Conservation (phyloP, 2,329 filamentous ascomycete species). For the Nectriaceae sp. region DNA sequence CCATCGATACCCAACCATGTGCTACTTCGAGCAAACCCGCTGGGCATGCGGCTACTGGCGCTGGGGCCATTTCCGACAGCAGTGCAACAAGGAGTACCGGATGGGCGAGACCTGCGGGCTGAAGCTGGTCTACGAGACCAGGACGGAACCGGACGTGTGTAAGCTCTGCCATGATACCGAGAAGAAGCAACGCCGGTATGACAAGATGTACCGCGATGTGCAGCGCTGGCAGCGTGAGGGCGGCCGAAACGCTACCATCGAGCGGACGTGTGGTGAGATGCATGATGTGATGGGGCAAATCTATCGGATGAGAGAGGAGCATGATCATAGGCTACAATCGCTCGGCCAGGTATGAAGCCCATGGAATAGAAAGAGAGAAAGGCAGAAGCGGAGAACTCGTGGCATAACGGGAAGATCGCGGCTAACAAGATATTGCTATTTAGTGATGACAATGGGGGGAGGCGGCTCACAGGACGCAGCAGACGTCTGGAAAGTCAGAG, state of each 20-base stretch:
- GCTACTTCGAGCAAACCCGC: conserved; percentile 90
- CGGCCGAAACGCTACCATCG: conserved; percentile 72
- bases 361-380: conserved; percentile 12
- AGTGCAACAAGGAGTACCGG: conserved; percentile 92
- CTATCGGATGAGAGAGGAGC: conserved; percentile 44
- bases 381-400: conserved; percentile 8
- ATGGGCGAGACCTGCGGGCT: conserved; percentile 96
- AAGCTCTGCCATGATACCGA: conserved; percentile 87
- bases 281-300: conserved; percentile 64
- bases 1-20: conserved; percentile 60
- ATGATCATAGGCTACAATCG: conserved; percentile 36
- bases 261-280: conserved; percentile 71
- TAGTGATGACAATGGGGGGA: conserved; percentile 12
- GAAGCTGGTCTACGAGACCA: conserved; percentile 80
- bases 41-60: conserved; percentile 90
- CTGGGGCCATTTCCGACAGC: conserved; percentile 90
- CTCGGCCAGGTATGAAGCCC: conserved; percentile 33
- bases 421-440: conserved; percentile 15
- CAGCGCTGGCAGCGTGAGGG: conserved; percentile 77
- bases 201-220: conserved; percentile 75
- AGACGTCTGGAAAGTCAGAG: conserved; percentile 8
- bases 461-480: conserved; percentile 18
- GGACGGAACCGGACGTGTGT: conserved; percentile 66
- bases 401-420: conserved; percentile 11
- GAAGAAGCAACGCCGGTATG: conserved; percentile 75